Base-by-base conservation (phyloP, 2,329 filamentous ascomycete genomes). In the Cercospora zeina region DNA sequence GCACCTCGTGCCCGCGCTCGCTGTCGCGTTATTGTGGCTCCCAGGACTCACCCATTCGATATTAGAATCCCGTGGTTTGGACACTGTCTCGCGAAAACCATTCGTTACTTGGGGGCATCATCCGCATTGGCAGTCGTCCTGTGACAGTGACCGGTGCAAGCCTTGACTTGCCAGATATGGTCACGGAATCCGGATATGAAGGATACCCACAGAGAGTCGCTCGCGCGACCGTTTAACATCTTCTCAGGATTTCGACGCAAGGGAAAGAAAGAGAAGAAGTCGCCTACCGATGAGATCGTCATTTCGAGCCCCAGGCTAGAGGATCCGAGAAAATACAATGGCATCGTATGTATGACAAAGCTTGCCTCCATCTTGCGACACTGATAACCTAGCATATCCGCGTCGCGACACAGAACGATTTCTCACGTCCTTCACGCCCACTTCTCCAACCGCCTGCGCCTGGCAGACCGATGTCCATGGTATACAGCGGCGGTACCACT, bases 241-340 rank as follows among this genome's bases (percentile, higher is more conserved):
- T 51, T 51, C 47, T 21, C 47, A 33, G 47, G 24, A 16, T 51
- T 51, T 7, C 4, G 47, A 11, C 47, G 47, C n/a, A 51, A 51
- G 24, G 30, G 47, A n/a, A 30, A 33, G 24, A 30, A 33, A 8
- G 47, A 51, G 2, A 51, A 51, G 6, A 51, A 51, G 47, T 51
- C 47, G n/a, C 24, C 47, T 21, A 8, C 30, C 11, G 47, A 51
- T 51, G 47, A 51, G 13, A 31, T 51, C 2, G 47, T 51, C 24
- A 51, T 51, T 2, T 51, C 47, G 16, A 51, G 47, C 47, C 47
- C 47, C 14, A 51, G 30, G 47, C n/a, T 51, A 24, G 47, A 51
- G 30, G 47, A 51, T 30, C 30, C 24, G 24, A 16, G 47, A 24
- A 30, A 51, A 7, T n/a, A 14, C 24, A 51, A 51, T 51, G 47